phyloP scores from a whole-genome alignment of 345 rosid genomes.

The Kandelia obovata region DNA sequence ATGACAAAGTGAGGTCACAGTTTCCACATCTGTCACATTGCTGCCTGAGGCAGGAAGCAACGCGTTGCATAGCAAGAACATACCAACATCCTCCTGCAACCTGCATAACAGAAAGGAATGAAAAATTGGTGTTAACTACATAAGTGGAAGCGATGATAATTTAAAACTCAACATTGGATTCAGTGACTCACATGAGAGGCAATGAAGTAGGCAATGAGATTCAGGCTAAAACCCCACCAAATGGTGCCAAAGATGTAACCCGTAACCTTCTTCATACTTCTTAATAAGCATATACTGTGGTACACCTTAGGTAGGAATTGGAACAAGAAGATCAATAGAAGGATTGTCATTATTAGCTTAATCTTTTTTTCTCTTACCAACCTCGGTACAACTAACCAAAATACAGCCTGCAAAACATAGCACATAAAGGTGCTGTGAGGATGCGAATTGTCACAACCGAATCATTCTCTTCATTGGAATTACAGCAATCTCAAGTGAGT shows the following conservation, averaged over 20 bases:
- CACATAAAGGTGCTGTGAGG: too few relatives aligned
- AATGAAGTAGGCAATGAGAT: conserved; percentile 85
- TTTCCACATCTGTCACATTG: conserved; percentile 46
- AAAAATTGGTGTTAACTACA: background rate
- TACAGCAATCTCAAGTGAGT: too few relatives aligned
- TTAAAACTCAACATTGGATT: background rate
- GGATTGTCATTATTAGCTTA: conserved; percentile 62
- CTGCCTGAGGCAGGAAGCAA: conserved; percentile 63
- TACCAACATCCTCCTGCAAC: conserved; percentile 96
- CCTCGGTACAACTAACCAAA: conserved; percentile 68
- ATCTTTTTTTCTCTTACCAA: conserved; percentile 59
- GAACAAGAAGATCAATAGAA: conserved; percentile 50
- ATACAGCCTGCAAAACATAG: conserved; percentile 52
- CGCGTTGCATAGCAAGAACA: conserved; percentile 78
- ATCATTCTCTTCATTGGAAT: too few relatives aligned
- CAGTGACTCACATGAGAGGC: conserved; percentile 68
- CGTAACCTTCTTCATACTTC: conserved; percentile 79
- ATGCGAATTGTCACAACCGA: too few relatives aligned
- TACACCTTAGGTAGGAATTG: conserved; percentile 80
- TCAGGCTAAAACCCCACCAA: conserved; percentile 96
- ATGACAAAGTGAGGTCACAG: conserved; percentile 58
- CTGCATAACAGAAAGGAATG: conserved; percentile 27
- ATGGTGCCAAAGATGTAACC: conserved; percentile 90
- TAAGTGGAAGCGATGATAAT: background rate
- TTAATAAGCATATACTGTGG: conserved; percentile 70